phyloP scores from a whole-genome alignment of 1,284 basidiomycete species.

The Cryptococcus hybrid region DNA sequence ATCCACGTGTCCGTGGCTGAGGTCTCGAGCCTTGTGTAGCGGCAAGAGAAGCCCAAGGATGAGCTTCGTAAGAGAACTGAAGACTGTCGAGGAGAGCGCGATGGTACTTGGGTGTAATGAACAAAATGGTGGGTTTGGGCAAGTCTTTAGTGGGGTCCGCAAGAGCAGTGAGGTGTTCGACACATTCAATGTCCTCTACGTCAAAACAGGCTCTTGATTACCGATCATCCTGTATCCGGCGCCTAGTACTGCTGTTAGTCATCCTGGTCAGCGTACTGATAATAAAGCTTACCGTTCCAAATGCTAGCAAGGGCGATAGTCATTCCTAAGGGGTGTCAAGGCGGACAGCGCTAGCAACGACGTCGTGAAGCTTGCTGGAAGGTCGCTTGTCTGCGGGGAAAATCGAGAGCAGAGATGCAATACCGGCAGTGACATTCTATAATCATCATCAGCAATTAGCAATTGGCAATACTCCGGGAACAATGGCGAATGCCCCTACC shows the following conservation, averaged over 20 bases:
- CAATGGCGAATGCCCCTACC: constrained; percentile 15
- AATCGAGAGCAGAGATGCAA: constrained; percentile 43
- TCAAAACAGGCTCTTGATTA: constrained; percentile 18
- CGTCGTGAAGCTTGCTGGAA: constrained; percentile 28
- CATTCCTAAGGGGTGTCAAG: constrained; percentile 46
- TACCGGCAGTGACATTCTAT: constrained; percentile 49
- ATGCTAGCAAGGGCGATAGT: constrained; percentile 41
- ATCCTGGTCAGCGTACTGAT: background rate
- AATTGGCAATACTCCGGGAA: background rate
- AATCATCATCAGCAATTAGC: constrained; percentile 7
- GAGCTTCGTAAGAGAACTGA: constrained; percentile 15
- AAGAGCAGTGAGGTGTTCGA: constrained; percentile 23
- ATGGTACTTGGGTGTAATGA: constrained; percentile 35
- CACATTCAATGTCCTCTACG: constrained; percentile 17
- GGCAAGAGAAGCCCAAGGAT: constrained; percentile 30
- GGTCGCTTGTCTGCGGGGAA: constrained; percentile 51
- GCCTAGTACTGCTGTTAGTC: constrained; percentile 13
- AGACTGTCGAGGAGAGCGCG: constrained; percentile 26
- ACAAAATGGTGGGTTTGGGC: constrained; percentile 37
- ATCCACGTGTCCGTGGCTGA: constrained; percentile 35
- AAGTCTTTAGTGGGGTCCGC: constrained; percentile 11
- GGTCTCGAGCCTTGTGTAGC: constrained; percentile 29
- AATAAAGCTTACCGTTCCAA: constrained; percentile 35
- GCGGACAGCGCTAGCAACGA: constrained; percentile 35
- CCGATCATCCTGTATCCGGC: constrained; percentile 42